A percentile compares a stretch with the other conserved stretches of the same genome.
Evolutionary conservation across 179 eudicot species (phyloP).

Genomic region (Nepenthes alata): DNA sequence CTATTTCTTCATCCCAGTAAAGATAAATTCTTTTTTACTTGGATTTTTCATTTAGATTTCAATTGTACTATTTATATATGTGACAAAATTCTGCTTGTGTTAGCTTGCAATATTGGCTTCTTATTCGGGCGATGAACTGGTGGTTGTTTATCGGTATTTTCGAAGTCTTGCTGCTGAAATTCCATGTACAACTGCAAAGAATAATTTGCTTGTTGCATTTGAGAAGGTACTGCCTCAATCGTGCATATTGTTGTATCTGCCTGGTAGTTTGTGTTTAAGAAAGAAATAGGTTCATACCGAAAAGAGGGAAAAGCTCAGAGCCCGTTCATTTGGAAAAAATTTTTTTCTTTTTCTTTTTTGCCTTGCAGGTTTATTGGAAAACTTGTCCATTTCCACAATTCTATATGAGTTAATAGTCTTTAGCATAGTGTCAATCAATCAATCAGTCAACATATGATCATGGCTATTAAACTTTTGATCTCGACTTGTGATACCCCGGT

Average conservation of each 20-base stretch:
- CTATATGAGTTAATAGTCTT: no score
- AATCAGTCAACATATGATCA: no score
- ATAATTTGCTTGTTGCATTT: conserved; percentile 73
- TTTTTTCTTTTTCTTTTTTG: no score
- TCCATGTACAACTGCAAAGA: conserved; percentile 85
- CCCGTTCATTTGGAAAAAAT: no score
- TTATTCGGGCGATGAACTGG: conserved; percentile 76
- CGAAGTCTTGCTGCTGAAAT: conserved; percentile 83
- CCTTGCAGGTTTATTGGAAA: no score
- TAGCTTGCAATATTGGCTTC: conserved; percentile 93
- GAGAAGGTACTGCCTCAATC: conserved; percentile 55
- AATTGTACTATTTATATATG: conserved; percentile 3
- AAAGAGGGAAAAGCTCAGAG: no score
- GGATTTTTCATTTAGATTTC: not conserved
- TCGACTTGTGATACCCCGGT: no score
- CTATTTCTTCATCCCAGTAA: not conserved
- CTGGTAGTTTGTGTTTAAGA: not conserved
- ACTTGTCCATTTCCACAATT: no score
- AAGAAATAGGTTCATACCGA: not conserved
- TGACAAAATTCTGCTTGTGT: conserved; percentile 7
- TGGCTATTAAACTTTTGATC: no score
- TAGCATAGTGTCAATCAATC: no score
- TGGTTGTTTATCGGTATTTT: conserved; percentile 72
- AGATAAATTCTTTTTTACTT: not conserved
- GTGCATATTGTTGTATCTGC: not conserved